These are phyloP conservation scores for Pseudogymnoascus sp. DNA, from an alignment of 2,329 filamentous ascomycete species.

Conservation along the genomic window DNA sequence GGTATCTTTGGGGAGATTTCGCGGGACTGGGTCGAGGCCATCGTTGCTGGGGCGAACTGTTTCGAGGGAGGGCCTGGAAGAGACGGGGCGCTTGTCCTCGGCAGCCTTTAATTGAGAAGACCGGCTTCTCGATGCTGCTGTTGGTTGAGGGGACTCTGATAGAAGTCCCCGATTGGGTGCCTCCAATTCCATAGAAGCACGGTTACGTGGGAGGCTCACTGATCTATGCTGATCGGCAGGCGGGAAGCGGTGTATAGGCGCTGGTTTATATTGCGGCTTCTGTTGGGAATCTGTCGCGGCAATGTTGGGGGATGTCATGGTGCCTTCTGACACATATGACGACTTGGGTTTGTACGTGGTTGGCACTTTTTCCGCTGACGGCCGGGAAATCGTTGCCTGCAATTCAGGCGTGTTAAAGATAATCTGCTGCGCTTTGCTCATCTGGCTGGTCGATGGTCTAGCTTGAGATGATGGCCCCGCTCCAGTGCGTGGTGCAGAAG, in stretches of 20 bases:
- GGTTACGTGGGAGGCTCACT: slow-evolving; percentile 37
- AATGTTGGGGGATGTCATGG: slow-evolving; percentile 62
- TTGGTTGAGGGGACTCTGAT: slow-evolving; percentile 17
- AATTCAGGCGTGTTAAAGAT: slow-evolving; percentile 56
- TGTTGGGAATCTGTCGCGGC: slow-evolving; percentile 23
- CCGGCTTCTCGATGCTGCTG: slow-evolving; percentile 18
- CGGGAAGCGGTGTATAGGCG: slow-evolving; percentile 22
- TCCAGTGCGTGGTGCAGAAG: slow-evolving; percentile 28
- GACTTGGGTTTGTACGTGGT: slow-evolving; percentile 23
- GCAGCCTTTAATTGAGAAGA: slow-evolving; percentile 25
- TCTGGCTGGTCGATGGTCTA: slow-evolving; percentile 29
- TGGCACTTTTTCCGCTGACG: slow-evolving; percentile 20
- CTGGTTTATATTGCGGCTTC: slow-evolving; percentile 16
- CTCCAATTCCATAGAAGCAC: slow-evolving; percentile 14
- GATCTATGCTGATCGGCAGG: slow-evolving; percentile 39
- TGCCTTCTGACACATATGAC: slow-evolving; percentile 61
- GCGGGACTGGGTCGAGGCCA: slow-evolving; percentile 49
- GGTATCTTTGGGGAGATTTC: slow-evolving; percentile 35
- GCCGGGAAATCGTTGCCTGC: slow-evolving; percentile 39
- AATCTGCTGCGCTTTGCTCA: slow-evolving; percentile 55
- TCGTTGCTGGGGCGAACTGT: slow-evolving; percentile 59
- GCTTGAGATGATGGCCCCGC: slow-evolving; percentile 9
- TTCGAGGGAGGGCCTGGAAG: slow-evolving; percentile 63
- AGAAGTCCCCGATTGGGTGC: slow-evolving; percentile 14
- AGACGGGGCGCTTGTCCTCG: slow-evolving; percentile 33